A percentile compares a stretch with the other conserved stretches of the same genome.
Evolutionary conservation across 2,329 filamentous ascomycete genomes (phyloP).

Genomic region (Paraphaeosphaeria sporulosa): DNA sequence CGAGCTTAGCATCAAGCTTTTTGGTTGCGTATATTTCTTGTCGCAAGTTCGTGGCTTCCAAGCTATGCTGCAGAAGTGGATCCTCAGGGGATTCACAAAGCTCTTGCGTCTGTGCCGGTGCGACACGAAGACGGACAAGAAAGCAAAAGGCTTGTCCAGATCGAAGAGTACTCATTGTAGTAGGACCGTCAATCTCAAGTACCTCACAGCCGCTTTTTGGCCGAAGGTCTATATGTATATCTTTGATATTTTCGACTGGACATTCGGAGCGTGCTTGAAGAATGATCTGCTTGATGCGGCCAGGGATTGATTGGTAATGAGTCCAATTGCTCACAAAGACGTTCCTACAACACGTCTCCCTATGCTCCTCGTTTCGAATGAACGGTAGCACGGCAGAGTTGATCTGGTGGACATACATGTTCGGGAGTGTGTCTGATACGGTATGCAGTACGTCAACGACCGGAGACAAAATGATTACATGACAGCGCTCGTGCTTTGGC

Average conservation of each 20-base stretch:
- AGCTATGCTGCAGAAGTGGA: constrained; percentile 31
- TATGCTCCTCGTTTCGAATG: constrained; percentile 18
- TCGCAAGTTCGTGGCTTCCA: constrained; percentile 29
- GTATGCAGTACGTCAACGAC: constrained; percentile 29
- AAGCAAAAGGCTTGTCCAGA: constrained; percentile 35
- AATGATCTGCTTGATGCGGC: constrained; percentile 35
- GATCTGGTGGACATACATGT: constrained; percentile 36
- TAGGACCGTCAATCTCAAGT: constrained; percentile 25
- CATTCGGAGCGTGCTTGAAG: constrained; percentile 33
- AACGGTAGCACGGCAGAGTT: constrained; percentile 37
- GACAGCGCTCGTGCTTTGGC: constrained; percentile 28
- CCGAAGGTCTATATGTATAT: constrained; percentile 31
- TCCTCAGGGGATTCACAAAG: constrained; percentile 28
- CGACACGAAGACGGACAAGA: constrained; percentile 31
- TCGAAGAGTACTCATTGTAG: constrained; percentile 27
- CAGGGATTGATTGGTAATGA: constrained; percentile 31
- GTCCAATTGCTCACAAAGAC: constrained; percentile 35
- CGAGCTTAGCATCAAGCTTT: constrained; percentile 28
- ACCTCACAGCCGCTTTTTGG: constrained; percentile 37
- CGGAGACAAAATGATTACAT: constrained; percentile 39
- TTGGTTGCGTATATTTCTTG: constrained; percentile 30
- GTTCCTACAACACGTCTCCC: constrained; percentile 34
- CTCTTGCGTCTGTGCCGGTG: constrained; percentile 21
- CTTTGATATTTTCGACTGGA: constrained; percentile 31
- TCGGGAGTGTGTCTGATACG: constrained; percentile 30